Percentiles rank a stretch among this genome's conserved stretches.
Evolutionary conservation across 441 rosid genomes (phyloP).

Genomic region (Monsonia emarginata): DNA sequence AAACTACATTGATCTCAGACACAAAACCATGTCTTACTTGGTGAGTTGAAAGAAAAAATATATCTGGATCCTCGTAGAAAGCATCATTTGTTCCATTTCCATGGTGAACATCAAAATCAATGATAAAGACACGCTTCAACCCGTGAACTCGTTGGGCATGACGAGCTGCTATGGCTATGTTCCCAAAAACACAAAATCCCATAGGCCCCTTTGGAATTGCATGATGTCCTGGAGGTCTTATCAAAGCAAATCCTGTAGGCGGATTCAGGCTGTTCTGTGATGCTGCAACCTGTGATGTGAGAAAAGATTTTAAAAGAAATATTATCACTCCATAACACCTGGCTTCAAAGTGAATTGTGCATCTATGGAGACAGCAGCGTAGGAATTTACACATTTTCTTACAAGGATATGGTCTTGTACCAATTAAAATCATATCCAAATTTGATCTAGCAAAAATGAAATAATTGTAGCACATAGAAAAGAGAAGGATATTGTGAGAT

Average conservation of each 20-base stretch:
- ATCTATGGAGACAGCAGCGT: background rate
- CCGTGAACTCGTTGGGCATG: slow-evolving; percentile 70
- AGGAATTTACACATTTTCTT: background rate
- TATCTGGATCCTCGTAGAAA: slow-evolving; percentile 76
- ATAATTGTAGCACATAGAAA: slow-evolving; percentile 5
- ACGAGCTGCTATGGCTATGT: slow-evolving; percentile 88
- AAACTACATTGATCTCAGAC: background rate
- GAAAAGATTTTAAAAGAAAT: background rate
- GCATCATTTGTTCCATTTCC: slow-evolving; percentile 95
- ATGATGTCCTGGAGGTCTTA: slow-evolving; percentile 96
- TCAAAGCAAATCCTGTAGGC: slow-evolving; percentile 75
- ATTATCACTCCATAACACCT: background rate
- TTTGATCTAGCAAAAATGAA: slow-evolving; percentile 9
- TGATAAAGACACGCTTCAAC: slow-evolving; percentile 61
- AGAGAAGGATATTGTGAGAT: slow-evolving; percentile 21
- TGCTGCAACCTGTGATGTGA: slow-evolving; percentile 51
- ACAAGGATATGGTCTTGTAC: background rate
- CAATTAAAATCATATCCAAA: background rate
- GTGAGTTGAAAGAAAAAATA: slow-evolving; percentile 87
- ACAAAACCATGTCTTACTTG: slow-evolving; percentile 36
- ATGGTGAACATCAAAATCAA: slow-evolving; percentile 96
- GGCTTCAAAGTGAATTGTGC: background rate
- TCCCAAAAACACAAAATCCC: slow-evolving; percentile 95
- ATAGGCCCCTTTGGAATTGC: slow-evolving; percentile 91
- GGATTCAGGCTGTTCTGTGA: slow-evolving; percentile 46